phyloP scores from a whole-genome alignment of 768 basidiomycete species.

The Multifurca ochricompacta region DNA sequence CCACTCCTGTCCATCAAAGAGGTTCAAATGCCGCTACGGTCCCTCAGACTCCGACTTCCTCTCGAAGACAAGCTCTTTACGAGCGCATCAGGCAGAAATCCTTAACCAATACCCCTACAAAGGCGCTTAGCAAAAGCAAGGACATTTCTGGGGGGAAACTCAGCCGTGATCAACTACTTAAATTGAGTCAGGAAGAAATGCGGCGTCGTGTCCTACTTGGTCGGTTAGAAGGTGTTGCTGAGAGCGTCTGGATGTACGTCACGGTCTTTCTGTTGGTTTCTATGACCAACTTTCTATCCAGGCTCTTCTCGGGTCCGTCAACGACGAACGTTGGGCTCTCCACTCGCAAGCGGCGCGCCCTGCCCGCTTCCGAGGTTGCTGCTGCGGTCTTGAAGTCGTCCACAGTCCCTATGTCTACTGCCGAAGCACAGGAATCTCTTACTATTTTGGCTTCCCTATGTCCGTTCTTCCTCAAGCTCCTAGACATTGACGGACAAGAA shows the following conservation, averaged over 20 bases:
- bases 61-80: slow-evolving; percentile 71
- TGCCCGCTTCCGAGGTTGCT: slow-evolving; percentile 59
- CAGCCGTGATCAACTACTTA: slow-evolving; percentile 58
- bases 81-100: slow-evolving; percentile 74
- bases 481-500: slow-evolving; percentile 51
- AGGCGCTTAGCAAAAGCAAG: slow-evolving; percentile 34
- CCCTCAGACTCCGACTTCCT: slow-evolving; percentile 62
- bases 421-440: slow-evolving; percentile 72
- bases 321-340: slow-evolving; percentile 46
- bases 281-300: slow-evolving; percentile 23
- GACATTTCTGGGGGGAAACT: slow-evolving; percentile 38
- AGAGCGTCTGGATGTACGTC: slow-evolving; percentile 75
- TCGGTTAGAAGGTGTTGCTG: slow-evolving; percentile 72
- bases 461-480: slow-evolving; percentile 68
- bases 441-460: slow-evolving; percentile 58
- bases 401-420: slow-evolving; percentile 67
- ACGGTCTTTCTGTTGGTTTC: neutral
- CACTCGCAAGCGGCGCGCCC: slow-evolving; percentile 59
- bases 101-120: slow-evolving; percentile 58
- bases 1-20: slow-evolving; percentile 59
- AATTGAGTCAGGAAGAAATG: slow-evolving; percentile 71
- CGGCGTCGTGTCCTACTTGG: slow-evolving; percentile 69
- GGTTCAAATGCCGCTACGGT: slow-evolving; percentile 47
- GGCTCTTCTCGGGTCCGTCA: slow-evolving; percentile 65
- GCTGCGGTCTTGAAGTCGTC: slow-evolving; percentile 72